A percentile compares a stretch with the other conserved stretches of the same genome.
phyloP scores from a whole-genome alignment of 805 yeast genomes.

The Metschnikowia aberdeeniae region DNA sequence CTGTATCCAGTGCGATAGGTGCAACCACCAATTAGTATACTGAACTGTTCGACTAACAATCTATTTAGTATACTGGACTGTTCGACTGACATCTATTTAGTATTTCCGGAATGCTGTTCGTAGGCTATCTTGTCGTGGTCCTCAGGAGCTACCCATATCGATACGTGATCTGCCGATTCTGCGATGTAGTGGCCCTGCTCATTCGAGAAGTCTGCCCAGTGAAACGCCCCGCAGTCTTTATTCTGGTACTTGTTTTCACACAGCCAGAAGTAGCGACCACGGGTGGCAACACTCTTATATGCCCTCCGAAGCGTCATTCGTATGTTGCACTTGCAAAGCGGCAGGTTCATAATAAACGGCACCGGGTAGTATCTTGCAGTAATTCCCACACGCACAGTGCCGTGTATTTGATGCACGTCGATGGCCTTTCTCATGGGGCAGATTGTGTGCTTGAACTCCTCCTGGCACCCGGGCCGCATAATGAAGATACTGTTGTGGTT shows the following conservation, averaged over 20 bases:
- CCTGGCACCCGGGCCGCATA: conserved; percentile 81
- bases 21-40: neutral
- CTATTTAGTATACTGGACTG: too few relatives aligned
- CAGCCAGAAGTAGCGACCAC: conserved; percentile 65
- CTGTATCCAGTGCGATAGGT: neutral
- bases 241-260: conserved; percentile 48
- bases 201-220: conserved; percentile 46
- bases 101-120: neutral
- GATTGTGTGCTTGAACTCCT: conserved; percentile 64
- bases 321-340: conserved; percentile 46
- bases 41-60: too few relatives aligned
- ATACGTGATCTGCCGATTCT: conserved; percentile 26
- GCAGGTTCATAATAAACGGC: conserved; percentile 30
- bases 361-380: conserved; percentile 59
- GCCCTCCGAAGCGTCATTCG: conserved; percentile 57
- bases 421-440: conserved; percentile 41
- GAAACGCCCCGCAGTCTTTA: conserved; percentile 45
- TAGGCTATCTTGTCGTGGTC: conserved; percentile 23
- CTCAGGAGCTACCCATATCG: conserved; percentile 46
- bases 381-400: conserved; percentile 52
- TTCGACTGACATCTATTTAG: too few relatives aligned
- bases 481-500: conserved; percentile 67
- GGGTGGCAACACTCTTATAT: conserved; percentile 38
- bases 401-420: conserved; percentile 46
- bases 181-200: conserved; percentile 30